These are phyloP conservation scores for Wallacemonas sp. DNA, from an alignment of 208 protist genomes.

Conservation along the genomic window DNA sequence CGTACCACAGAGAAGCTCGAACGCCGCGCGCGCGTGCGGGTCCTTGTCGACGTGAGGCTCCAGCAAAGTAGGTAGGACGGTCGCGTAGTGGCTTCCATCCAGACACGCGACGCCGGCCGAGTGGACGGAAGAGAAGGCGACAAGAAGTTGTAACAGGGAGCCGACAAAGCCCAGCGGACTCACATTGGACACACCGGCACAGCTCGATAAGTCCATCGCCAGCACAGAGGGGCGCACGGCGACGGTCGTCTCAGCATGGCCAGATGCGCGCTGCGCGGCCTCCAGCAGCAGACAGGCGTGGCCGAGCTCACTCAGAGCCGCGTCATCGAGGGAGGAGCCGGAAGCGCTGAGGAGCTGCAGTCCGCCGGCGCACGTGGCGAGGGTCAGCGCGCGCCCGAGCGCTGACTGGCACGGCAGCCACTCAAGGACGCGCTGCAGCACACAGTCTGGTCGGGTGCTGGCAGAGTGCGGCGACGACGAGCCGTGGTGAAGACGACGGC, in stretches of 20 bases:
- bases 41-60: background rate
- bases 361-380: slow-evolving; percentile 21
- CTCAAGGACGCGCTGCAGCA: background rate
- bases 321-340: slow-evolving; percentile 36
- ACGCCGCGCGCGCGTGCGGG: background rate
- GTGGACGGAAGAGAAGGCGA: slow-evolving; percentile 36
- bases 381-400: slow-evolving; percentile 22
- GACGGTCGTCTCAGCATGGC: background rate
- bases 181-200: slow-evolving; percentile 24
- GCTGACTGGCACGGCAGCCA: slow-evolving; percentile 14
- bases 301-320: slow-evolving; percentile 32
- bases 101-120: slow-evolving; percentile 28
- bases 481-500: slow-evolving; percentile 22
- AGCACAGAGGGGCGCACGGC: slow-evolving; percentile 15
- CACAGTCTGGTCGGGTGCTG: background rate
- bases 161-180: slow-evolving; percentile 35
- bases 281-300: slow-evolving; percentile 26
- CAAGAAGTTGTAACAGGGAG: slow-evolving; percentile 46
- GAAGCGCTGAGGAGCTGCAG: slow-evolving; percentile 29
- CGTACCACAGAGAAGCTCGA: background rate
- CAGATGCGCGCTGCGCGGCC: slow-evolving; percentile 11
- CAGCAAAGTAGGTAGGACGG: slow-evolving; percentile 12
- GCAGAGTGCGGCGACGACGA: background rate
- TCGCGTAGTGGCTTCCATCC: slow-evolving; percentile 29
- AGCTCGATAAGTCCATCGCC: slow-evolving; percentile 51